Evolutionary conservation across 2,329 filamentous ascomycete genomes (phyloP).

Genomic region (Penicillium vulpinum): DNA sequence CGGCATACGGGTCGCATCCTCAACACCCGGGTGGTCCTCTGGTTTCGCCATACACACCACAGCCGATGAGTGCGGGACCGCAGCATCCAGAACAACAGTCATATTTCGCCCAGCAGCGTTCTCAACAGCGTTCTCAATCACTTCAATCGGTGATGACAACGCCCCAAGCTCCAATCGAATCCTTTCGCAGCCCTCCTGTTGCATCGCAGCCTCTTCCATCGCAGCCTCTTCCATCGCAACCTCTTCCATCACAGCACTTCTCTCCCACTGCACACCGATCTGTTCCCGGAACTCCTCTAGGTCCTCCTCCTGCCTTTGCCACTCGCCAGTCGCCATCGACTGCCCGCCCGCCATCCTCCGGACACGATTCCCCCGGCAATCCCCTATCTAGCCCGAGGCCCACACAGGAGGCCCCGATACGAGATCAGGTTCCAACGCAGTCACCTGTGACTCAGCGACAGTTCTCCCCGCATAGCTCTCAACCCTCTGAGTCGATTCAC

Average conservation of each 20-base stretch:
- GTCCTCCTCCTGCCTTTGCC: conserved; percentile 42
- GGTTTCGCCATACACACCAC: conserved; percentile 43
- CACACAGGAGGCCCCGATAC: conserved; percentile 30
- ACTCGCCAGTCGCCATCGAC: conserved; percentile 39
- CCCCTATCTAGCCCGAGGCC: conserved; percentile 36
- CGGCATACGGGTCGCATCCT: conserved; percentile 32
- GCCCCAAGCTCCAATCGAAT: conserved; percentile 34
- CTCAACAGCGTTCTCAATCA: conserved; percentile 41
- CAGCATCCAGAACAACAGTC: conserved; percentile 37
- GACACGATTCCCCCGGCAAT: conserved; percentile 36
- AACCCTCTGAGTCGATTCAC: conserved; percentile 30
- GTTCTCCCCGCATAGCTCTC: conserved; percentile 46
- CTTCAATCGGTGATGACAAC: conserved; percentile 42
- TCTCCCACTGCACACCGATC: conserved; percentile 42
- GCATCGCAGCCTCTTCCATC: conserved; percentile 32
- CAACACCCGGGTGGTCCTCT: conserved; percentile 31
- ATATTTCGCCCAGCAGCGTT: conserved; percentile 40
- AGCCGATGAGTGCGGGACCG: conserved; percentile 33
- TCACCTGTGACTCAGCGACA: conserved; percentile 34
- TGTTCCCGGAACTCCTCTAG: conserved; percentile 52
- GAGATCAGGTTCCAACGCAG: conserved; percentile 26
- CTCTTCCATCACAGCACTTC: conserved; percentile 36
- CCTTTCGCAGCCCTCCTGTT: conserved; percentile 37
- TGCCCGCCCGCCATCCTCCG: conserved; percentile 40
- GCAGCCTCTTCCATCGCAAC: conserved; percentile 30